Percentiles rank a stretch among this genome's conserved stretches.
Conservation (phyloP, 129 eudicot genomes). For the Chrysanthemum makinoi region DNA sequence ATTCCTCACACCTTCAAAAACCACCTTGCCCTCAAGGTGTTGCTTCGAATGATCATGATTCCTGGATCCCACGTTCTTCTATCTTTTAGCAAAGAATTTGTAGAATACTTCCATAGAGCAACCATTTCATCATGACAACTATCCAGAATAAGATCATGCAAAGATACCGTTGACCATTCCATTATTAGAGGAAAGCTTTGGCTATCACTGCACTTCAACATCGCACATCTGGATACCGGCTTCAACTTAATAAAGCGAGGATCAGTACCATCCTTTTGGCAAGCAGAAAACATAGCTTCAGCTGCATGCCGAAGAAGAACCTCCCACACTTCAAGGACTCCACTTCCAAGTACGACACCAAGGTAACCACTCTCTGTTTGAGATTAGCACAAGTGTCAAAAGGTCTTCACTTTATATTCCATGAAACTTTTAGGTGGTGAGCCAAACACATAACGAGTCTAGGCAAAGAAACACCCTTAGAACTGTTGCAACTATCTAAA, state of each 20-base stretch:
- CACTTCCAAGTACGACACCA: slow-evolving; percentile 92
- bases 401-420: slow-evolving; percentile 97
- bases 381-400: slow-evolving; percentile 26
- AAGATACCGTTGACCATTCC: slow-evolving; percentile 91
- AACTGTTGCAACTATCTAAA: slow-evolving; percentile 26
- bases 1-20: too few relatives aligned
- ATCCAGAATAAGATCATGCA: slow-evolving; percentile 83
- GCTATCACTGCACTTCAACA: slow-evolving; percentile 61
- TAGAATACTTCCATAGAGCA: too few relatives aligned
- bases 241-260: slow-evolving; percentile 84
- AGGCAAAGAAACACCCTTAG: slow-evolving; percentile 64
- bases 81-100: too few relatives aligned
- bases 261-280: slow-evolving; percentile 56
- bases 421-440: slow-evolving; percentile 90
- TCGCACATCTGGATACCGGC: slow-evolving; percentile 86
- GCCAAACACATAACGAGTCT: slow-evolving; percentile 69
- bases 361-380: slow-evolving; percentile 69
- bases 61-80: too few relatives aligned
- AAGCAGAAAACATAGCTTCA: slow-evolving; percentile 47
- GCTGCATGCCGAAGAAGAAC: slow-evolving; percentile 65
- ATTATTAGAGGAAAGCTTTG: slow-evolving; percentile 81
- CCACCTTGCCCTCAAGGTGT: too few relatives aligned
- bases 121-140: slow-evolving; percentile 99
- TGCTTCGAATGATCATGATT: too few relatives aligned
- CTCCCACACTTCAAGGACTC: slow-evolving; percentile 99